phyloP scores from a whole-genome alignment of 2,329 filamentous ascomycete species.

The Pyrenochaeta sp. region DNA sequence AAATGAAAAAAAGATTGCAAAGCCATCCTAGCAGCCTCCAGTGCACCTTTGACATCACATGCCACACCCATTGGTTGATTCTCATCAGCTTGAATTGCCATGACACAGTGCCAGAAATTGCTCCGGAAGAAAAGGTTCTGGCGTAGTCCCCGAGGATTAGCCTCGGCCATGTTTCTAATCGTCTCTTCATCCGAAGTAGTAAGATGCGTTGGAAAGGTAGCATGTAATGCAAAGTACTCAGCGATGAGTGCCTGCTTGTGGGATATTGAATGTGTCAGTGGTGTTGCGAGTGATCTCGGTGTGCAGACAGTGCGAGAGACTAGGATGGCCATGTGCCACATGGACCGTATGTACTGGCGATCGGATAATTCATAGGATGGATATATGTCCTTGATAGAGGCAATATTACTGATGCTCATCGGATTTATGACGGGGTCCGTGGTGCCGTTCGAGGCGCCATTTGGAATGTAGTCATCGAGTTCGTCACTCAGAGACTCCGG shows the following conservation, averaged over 20 bases:
- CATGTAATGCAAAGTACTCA: conserved; percentile 74
- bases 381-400: conserved; percentile 48
- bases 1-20: conserved; percentile 78
- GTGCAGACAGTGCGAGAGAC: conserved; percentile 80
- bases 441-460: conserved; percentile 59
- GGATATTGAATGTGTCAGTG: conserved; percentile 71
- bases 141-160: conserved; percentile 71
- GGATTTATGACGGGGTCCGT: conserved; percentile 56
- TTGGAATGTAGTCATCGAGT: conserved; percentile 68
- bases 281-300: conserved; percentile 75
- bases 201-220: conserved; percentile 75
- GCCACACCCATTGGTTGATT: conserved; percentile 61
- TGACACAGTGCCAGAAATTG: conserved; percentile 84
- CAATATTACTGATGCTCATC: conserved; percentile 60
- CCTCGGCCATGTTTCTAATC: conserved; percentile 64
- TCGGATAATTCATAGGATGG: conserved; percentile 49
- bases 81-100: conserved; percentile 78
- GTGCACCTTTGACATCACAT: conserved; percentile 69
- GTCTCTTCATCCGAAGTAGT: conserved; percentile 71
- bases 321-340: conserved; percentile 80
- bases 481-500: conserved; percentile 77
- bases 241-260: conserved; percentile 74
- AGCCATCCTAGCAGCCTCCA: conserved; percentile 79
- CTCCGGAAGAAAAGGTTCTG: conserved; percentile 82
- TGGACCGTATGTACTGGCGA: conserved; percentile 71